Evolutionary conservation across 768 basidiomycete species (phyloP).

Genomic region (Lentinus brumalis): DNA sequence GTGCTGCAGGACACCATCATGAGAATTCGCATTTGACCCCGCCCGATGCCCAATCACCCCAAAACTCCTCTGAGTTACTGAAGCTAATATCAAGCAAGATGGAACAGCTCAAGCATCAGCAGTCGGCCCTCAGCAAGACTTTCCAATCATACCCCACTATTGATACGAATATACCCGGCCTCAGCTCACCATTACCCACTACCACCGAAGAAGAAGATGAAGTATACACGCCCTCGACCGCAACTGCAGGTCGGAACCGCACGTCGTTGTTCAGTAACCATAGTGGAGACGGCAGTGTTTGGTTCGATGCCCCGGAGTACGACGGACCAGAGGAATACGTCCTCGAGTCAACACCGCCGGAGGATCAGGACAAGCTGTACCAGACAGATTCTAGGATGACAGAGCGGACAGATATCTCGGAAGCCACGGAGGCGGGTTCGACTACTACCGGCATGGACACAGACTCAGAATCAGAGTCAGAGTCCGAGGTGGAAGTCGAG

Average conservation of each 20-base stretch:
- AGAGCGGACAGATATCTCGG: constrained; percentile 7
- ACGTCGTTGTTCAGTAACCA: constrained; percentile 29
- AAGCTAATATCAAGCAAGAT: constrained; percentile 52
- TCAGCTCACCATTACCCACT: constrained; percentile 41
- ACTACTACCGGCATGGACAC: constrained; percentile 50
- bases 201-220: constrained; percentile 52
- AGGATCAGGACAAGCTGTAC: constrained; percentile 35
- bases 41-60: constrained; percentile 12
- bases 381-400: constrained; percentile 16
- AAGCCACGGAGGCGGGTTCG: constrained; percentile 41
- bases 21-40: constrained; percentile 12
- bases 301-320: constrained; percentile 75
- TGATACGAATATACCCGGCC: constrained; percentile 28
- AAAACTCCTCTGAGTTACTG: constrained; percentile 20
- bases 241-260: constrained; percentile 20
- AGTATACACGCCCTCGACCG: constrained; percentile 20
- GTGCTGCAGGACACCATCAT: constrained; percentile 13
- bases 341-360: constrained; percentile 35
- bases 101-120: constrained; percentile 60
- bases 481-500: constrained; percentile 10
- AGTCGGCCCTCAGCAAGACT: constrained; percentile 47
- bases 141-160: constrained; percentile 16
- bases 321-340: constrained; percentile 74
- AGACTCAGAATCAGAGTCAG: constrained; percentile 52
- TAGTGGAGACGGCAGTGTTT: constrained; percentile 46